Conservation (phyloP, 2,329 filamentous ascomycete genomes). For the Epicoccum sorghinum region DNA sequence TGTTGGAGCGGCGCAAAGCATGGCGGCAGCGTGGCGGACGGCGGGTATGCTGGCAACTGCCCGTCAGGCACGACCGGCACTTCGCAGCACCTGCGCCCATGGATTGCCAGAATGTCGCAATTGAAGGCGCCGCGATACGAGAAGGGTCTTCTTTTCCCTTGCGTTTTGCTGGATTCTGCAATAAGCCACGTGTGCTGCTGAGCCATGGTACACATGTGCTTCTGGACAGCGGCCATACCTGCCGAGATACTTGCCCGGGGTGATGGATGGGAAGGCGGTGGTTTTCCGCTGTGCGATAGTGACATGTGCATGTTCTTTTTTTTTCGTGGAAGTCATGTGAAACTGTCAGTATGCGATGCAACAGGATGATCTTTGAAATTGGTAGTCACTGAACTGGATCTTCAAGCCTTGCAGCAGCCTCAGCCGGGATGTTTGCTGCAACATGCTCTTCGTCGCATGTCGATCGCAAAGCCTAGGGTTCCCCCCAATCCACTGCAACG, state of each 20-base stretch:
- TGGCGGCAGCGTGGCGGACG: slow-evolving; percentile 5
- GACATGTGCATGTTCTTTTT: too few relatives aligned
- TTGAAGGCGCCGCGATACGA: background rate
- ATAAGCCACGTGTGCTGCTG: slow-evolving; percentile 7
- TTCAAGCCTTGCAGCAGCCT: background rate
- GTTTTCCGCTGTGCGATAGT: too few relatives aligned
- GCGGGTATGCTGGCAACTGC: background rate
- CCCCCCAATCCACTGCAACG: background rate
- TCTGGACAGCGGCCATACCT: background rate
- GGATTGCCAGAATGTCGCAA: too few relatives aligned
- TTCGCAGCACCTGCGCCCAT: background rate
- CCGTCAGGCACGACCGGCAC: slow-evolving; percentile 14
- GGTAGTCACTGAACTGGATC: background rate
- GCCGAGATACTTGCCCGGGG: background rate
- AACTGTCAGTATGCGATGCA: background rate
- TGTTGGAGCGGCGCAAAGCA: background rate
- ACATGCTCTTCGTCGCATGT: background rate
- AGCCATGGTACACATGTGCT: background rate
- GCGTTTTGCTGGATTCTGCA: background rate
- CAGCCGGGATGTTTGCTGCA: background rate
- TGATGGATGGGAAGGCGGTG: too few relatives aligned
- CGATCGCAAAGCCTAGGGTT: slow-evolving; percentile 1
- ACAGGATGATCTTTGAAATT: background rate
- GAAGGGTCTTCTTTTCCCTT: background rate
- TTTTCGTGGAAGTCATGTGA: too few relatives aligned